phyloP scores from a whole-genome alignment of 2,329 filamentous ascomycete genomes.

The Exophiala oligosperma region DNA sequence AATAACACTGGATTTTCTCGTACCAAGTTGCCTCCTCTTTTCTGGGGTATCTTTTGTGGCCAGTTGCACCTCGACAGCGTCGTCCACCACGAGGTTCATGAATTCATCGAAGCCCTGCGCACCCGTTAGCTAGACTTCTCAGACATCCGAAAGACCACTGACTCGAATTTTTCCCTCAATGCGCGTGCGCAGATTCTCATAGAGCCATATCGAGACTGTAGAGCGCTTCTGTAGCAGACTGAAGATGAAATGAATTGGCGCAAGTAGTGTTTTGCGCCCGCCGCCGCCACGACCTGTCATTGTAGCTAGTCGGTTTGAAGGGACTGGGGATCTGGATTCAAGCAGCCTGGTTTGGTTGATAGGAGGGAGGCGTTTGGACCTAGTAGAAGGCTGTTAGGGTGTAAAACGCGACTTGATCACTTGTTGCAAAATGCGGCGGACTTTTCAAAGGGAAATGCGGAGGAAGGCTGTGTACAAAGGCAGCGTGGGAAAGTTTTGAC shows the following conservation, averaged over 20 bases:
- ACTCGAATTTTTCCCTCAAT: slow-evolving; percentile 97
- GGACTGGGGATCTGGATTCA: neutral
- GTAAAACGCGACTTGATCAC: neutral
- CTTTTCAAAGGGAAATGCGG: slow-evolving; percentile 16
- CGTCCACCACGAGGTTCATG: slow-evolving; percentile 97
- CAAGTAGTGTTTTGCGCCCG: slow-evolving; percentile 67
- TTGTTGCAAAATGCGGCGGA: slow-evolving; percentile 1
- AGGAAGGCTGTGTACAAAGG: slow-evolving; percentile 15
- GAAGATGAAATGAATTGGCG: slow-evolving; percentile 87
- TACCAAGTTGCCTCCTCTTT: slow-evolving; percentile 76
- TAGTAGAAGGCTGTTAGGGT: neutral
- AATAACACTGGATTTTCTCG: slow-evolving; percentile 27
- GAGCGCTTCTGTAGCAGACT: slow-evolving; percentile 83
- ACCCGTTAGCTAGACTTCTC: slow-evolving; percentile 13
- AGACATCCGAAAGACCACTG: slow-evolving; percentile 36
- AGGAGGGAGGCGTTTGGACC: too few relatives aligned
- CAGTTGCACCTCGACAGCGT: slow-evolving; percentile 88
- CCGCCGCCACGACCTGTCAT: slow-evolving; percentile 59
- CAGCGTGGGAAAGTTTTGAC: slow-evolving; percentile 13
- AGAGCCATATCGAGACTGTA: slow-evolving; percentile 92
- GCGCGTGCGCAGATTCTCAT: slow-evolving; percentile 89
- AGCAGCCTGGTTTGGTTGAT: neutral
- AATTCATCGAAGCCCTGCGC: slow-evolving; percentile 96
- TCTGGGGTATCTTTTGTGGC: slow-evolving; percentile 80
- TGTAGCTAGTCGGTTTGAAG: slow-evolving; percentile 6